Evolutionary conservation across 805 yeast species (phyloP).

Genomic region (Saturnispora silvae): DNA sequence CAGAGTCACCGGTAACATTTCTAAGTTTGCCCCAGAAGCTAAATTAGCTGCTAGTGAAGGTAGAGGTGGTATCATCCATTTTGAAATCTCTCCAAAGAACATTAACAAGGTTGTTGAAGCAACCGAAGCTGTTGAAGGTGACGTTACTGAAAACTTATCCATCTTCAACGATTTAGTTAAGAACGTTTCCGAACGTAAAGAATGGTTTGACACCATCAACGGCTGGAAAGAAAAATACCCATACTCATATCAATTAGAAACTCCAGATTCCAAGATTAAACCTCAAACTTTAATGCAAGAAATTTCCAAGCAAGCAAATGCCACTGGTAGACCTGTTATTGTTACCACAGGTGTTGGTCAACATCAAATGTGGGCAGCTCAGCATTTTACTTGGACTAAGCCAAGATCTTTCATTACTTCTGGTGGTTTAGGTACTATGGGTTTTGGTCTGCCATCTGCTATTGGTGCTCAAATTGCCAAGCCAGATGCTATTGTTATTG

Average conservation of each 20-base stretch:
- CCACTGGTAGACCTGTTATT: slow-evolving; percentile 61
- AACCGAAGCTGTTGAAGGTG: slow-evolving; percentile 95
- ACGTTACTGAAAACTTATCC: slow-evolving; percentile 70
- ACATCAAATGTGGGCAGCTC: slow-evolving; percentile 99
- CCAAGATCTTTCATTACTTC: slow-evolving; percentile 96
- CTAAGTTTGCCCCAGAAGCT: slow-evolving; percentile 91
- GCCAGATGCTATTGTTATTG: slow-evolving; percentile 92
- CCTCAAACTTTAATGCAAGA: slow-evolving; percentile 88
- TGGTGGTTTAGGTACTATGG: slow-evolving; percentile 99
- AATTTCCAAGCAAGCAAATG: slow-evolving; percentile 59
- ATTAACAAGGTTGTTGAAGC: slow-evolving; percentile 96
- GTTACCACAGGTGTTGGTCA: slow-evolving; percentile 98
- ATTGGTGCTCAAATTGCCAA: slow-evolving; percentile 96
- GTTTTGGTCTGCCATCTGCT: slow-evolving; percentile 94
- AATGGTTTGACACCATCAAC: slow-evolving; percentile 67
- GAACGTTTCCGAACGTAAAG: slow-evolving; percentile 54
- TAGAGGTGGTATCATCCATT: slow-evolving; percentile 94
- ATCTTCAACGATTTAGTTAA: slow-evolving; percentile 62
- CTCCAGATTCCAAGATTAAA: slow-evolving; percentile 69
- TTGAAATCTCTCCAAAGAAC: slow-evolving; percentile 93
- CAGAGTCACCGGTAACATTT: slow-evolving; percentile 83
- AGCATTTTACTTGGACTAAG: slow-evolving; percentile 85
- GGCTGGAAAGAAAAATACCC: slow-evolving; percentile 86
- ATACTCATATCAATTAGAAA: slow-evolving; percentile 69
- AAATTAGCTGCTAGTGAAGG: slow-evolving; percentile 76